phyloP scores from a whole-genome alignment of 495 filamentous ascomycete genomes.

The Podospora conica region DNA sequence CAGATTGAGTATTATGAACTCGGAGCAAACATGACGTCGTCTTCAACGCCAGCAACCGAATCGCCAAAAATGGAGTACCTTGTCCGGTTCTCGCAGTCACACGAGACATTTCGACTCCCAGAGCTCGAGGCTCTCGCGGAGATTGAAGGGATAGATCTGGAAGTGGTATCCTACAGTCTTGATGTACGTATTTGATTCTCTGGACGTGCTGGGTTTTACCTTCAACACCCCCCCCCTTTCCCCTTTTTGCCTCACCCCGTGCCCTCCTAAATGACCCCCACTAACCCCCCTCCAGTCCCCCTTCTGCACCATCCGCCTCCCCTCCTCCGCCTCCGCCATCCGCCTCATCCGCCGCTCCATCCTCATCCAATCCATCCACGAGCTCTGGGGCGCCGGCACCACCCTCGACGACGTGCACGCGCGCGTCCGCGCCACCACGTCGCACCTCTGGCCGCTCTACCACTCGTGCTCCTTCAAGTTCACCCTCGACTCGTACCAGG shows the following conservation, averaged over 20 bases:
- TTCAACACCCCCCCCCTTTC: neutral
- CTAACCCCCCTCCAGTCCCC: conserved; percentile 57
- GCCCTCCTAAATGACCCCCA: conserved; percentile 2
- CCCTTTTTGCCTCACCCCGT: conserved; percentile 10
- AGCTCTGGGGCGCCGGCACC: conserved; percentile 75
- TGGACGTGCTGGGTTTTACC: neutral
- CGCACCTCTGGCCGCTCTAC: conserved; percentile 61
- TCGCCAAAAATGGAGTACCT: conserved; percentile 60
- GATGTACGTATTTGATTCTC: conserved; percentile 52
- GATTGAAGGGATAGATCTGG: conserved; percentile 58
- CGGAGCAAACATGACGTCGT: neutral
- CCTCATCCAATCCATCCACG: conserved; percentile 72
- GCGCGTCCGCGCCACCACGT: conserved; percentile 50
- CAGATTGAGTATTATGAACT: neutral
- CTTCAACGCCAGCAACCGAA: conserved; percentile 16
- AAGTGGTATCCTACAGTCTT: conserved; percentile 64
- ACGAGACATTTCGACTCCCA: conserved; percentile 81
- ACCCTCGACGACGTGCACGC: conserved; percentile 64
- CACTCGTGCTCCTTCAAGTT: conserved; percentile 66
- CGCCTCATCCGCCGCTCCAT: conserved; percentile 68
- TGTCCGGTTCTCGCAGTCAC: conserved; percentile 81
- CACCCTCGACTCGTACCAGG: conserved; percentile 68
- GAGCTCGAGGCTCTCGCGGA: conserved; percentile 81
- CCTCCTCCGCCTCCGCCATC: conserved; percentile 57
- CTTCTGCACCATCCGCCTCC: conserved; percentile 71